Base-by-base conservation (phyloP, 2,329 filamentous ascomycete species). In the Metarhizium album region DNA sequence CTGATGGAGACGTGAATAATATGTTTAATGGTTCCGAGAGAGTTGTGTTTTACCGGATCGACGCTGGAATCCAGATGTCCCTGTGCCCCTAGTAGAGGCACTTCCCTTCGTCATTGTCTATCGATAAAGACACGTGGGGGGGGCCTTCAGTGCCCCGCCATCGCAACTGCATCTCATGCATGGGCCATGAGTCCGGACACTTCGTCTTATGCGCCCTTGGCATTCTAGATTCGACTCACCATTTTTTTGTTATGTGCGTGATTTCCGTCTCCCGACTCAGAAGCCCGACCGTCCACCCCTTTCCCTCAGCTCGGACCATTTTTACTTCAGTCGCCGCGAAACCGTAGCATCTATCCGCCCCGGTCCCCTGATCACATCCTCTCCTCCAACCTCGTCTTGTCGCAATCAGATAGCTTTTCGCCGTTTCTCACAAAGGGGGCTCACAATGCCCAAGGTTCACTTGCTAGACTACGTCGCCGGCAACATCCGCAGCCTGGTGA, bases 401-500 rank as follows among this genome's bases (percentile, higher is more conserved):
- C 33, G 11, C 33, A 11, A 13, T 13, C 33, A 16, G 11, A 16
- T 14, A 8, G 33, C 14, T 6, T 35, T 13, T 35, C 11, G 8
- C 7, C 27, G 27, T 8, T 29, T 29, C 11, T 9, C 11, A 3
- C 4, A 4, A 35, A 31, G 31, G 23, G 40, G 52, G 49, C 58
- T 54, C 62, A 76, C 60, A 47, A 90, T 90, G 85, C 82, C 86
- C 56, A 87, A 79, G 46, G 86, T 91, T 56, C 80, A 91, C 70
- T 71, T 93, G 50, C 70, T 86, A 60, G 76, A 97, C 73, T 97
- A 96, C 67, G 91, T 96, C 58, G 91, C 93, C 54, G 93, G 93
- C 64, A 98, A 98, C 69, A 84, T 98, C 60, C 86, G 91, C 57
- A 96, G 90, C 56, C 80, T 98, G 61, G 91, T 90, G 65, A 98